Evolutionary conservation across 2,329 filamentous ascomycete species (phyloP).

Genomic region (Chaetothyriales sp.): DNA sequence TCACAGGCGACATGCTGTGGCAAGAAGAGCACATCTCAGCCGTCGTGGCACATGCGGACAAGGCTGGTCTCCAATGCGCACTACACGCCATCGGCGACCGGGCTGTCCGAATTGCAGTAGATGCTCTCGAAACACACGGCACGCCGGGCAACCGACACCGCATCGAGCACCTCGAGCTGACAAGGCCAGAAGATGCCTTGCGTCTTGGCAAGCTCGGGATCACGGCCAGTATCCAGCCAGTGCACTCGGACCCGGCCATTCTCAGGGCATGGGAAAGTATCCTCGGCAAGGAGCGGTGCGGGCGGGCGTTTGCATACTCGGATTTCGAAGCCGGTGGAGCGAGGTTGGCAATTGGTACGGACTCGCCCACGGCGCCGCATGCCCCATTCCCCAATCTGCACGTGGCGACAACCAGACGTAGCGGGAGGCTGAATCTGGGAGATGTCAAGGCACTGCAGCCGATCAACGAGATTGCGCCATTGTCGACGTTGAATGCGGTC

Average conservation of each 20-base stretch:
- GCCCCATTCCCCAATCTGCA: constrained; percentile 34
- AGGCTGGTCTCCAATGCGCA: constrained; percentile 33
- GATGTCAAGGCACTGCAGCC: constrained; percentile 9
- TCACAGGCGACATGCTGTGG: constrained; percentile 34
- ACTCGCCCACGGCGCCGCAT: constrained; percentile 35
- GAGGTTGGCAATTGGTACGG: constrained; percentile 32
- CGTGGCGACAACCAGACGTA: constrained; percentile 34
- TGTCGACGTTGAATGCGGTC: constrained; percentile 30
- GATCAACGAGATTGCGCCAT: constrained; percentile 30
- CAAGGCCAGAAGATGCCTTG: constrained; percentile 32
- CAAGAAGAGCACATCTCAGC: constrained; percentile 26
- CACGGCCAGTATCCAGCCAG: constrained; percentile 26
- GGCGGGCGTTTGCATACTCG: constrained; percentile 36
- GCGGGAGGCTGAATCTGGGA: constrained; percentile 22
- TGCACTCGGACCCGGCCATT: constrained; percentile 30
- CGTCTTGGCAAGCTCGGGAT: constrained; percentile 34
- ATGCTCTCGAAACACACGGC: constrained; percentile 27
- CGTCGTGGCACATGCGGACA: constrained; percentile 30
- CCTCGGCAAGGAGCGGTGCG: constrained; percentile 30
- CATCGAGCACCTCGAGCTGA: constrained; percentile 38
- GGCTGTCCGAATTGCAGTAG: constrained; percentile 32
- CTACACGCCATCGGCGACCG: constrained; percentile 38
- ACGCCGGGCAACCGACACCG: constrained; percentile 31
- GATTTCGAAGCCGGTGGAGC: constrained; percentile 35
- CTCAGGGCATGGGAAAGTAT: constrained; percentile 34